Base-by-base conservation (phyloP, 495 filamentous ascomycete genomes). In the Trichocladium antarcticum region DNA sequence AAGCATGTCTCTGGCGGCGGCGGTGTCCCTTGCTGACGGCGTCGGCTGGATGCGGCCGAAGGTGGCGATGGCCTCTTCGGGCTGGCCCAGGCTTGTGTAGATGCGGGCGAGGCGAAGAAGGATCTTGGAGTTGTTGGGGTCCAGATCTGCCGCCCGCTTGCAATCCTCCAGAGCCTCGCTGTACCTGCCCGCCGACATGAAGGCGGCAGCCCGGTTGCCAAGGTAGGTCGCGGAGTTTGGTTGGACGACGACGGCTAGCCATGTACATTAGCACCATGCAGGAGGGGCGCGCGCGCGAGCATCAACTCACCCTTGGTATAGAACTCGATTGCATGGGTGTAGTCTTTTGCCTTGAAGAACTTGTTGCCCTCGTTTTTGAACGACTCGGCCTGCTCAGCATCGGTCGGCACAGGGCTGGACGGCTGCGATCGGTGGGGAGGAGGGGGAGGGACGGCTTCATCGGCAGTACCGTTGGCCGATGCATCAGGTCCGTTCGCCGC, bases 291-390 rank as follows among this genome's bases (percentile, higher is more conserved):
- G n/a, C n/a, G n/a, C n/a, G n/a, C n/a, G n/a, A n/a, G n/a, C n/a
- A 24, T 8, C 20, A 15, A 15, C 11, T 42, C 6, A 95, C 89
- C 92, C 77, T 94, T 95, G 43, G 83, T 89, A 62, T 97, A 98
- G 62, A 94, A 86, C 53, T 85, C 77, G 59, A 96, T 85, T 17
- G 93, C 90, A 55, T 81, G 80, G 34, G 71, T 68, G 62, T 89
- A 98, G 55, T 96, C 82, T 57, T 81, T 83, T 49, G 85, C 82
- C 72, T 95, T 96, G 74, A 95, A 98, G 60, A 84, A 90, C 58
- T 89, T 93, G 71, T 98, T 98, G 27, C 92, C 92, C 21, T 84
- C 79, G 56, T 86, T 76, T 71, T 98, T 98, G 76, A 82, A 93
- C 16, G 76, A 76, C 63, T 97, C 92, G 5, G 89, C 87, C 57